Percentiles rank a stretch among this genome's conserved stretches.
These are phyloP conservation scores for Panicum hallii DNA, from an alignment of 202 grass and related monocot genomes.

Conservation along the genomic window DNA sequence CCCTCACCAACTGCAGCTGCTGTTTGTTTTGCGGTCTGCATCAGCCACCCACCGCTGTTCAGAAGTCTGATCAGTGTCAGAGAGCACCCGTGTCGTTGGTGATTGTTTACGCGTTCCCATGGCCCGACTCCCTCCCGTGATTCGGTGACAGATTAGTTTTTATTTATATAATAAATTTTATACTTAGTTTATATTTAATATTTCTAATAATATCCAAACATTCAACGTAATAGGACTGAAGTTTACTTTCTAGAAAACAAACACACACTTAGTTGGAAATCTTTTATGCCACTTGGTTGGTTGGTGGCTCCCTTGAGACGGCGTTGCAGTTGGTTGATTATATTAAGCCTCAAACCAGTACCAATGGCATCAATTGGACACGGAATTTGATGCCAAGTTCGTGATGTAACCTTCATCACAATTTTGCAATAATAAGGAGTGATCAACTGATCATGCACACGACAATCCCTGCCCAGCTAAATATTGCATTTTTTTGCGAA, in stretches of 20 bases:
- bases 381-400: not conserved
- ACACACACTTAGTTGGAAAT: not conserved
- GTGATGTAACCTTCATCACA: not conserved
- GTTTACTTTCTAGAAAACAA: too few species aligned
- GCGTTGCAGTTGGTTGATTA: conserved; percentile 16
- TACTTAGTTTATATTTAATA: too few species aligned
- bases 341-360: not conserved
- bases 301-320: not conserved
- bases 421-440: not conserved
- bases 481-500: not conserved
- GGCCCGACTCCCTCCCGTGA: conserved; percentile 11
- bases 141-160: not conserved
- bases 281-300: conserved; percentile 5
- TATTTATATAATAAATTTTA: too few species aligned
- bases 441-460: not conserved
- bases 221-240: too few species aligned
- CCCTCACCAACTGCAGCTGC: not conserved
- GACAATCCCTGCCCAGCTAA: not conserved
- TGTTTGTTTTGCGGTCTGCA: conserved; percentile 42
- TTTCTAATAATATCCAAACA: too few species aligned
- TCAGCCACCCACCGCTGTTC: conserved; percentile 48
- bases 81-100: conserved; percentile 18
- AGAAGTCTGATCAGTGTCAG: conserved; percentile 37
- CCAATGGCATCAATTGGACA: not conserved
- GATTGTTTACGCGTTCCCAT: conserved; percentile 30